A percentile compares a stretch with the other conserved stretches of the same genome.
phyloP scores from a whole-genome alignment of 83 land plant species.

The Thuja plicata region DNA sequence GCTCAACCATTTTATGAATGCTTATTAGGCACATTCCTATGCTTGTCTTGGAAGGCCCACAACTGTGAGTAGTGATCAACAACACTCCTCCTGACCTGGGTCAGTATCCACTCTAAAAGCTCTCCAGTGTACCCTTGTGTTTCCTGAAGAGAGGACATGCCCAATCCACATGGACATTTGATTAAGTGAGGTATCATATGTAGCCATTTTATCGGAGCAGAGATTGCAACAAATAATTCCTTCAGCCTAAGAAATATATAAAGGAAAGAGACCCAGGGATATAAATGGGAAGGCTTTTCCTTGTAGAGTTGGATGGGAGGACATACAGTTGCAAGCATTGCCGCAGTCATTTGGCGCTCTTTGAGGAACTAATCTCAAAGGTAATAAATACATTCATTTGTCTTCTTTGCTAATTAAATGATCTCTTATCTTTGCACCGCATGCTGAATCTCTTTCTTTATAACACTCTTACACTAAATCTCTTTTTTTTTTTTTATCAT shows the following conservation, averaged over 20 bases:
- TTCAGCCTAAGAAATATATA: background rate
- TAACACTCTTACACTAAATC: background rate
- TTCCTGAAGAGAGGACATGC: background rate
- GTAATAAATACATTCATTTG: conserved; percentile 4
- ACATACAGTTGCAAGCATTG: conserved; percentile 46
- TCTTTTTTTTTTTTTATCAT: background rate
- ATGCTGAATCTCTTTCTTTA: background rate
- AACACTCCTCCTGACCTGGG: background rate
- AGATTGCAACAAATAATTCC: background rate
- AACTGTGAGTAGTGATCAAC: background rate
- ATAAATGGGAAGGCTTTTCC: conserved; percentile 26
- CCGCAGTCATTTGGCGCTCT: conserved; percentile 36
- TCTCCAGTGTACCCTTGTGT: background rate
- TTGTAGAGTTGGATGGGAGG: conserved; percentile 24
- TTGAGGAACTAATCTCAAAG: conserved; percentile 37
- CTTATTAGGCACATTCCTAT: background rate
- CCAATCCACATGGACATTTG: background rate
- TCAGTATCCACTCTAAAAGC: background rate
- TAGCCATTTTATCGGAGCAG: conserved; percentile 1
- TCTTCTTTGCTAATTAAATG: background rate
- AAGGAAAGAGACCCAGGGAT: background rate
- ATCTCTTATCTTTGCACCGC: background rate
- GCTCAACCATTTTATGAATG: background rate
- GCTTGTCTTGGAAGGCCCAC: background rate
- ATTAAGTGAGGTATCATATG: background rate